Evolutionary conservation across 2,329 filamentous ascomycete species (phyloP).

Genomic region (Xylaria sp.): DNA sequence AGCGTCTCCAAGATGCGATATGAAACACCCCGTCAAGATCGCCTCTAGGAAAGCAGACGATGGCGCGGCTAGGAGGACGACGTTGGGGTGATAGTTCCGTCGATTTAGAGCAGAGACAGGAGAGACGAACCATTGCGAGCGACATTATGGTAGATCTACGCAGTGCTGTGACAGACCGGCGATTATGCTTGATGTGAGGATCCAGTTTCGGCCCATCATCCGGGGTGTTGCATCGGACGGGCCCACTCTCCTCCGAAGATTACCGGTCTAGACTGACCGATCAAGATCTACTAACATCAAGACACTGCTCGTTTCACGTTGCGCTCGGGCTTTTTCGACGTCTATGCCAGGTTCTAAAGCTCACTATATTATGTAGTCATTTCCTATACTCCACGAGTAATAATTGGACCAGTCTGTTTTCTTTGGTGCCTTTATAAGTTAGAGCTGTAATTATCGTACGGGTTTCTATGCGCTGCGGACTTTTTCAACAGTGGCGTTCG

Average conservation of each 20-base stretch:
- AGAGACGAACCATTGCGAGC: not conserved
- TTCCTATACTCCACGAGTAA: not conserved
- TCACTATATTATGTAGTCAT: not conserved
- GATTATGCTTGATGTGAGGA: conserved; percentile 21
- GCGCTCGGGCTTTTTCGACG: conserved; percentile 17
- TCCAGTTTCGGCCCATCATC: conserved; percentile 18
- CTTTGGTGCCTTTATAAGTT: not conserved
- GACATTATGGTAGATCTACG: not conserved
- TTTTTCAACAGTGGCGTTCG: not conserved
- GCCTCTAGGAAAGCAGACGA: not conserved
- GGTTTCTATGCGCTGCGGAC: not conserved
- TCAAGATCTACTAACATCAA: conserved; percentile 14
- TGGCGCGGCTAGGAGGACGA: not conserved
- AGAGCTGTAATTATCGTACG: not conserved
- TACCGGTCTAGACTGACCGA: conserved; percentile 12
- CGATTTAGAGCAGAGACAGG: not conserved
- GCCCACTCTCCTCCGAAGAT: conserved; percentile 13
- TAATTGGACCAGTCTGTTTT: not conserved
- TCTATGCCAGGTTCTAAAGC: not conserved
- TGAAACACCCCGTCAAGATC: conserved; percentile 28
- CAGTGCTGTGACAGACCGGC: conserved; percentile 2
- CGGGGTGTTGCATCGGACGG: conserved; percentile 17
- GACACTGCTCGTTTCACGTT: conserved; percentile 30
- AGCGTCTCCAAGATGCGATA: conserved; percentile 13
- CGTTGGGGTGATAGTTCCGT: not conserved